Percentiles rank a stretch among this genome's conserved stretches.
Evolutionary conservation across 768 basidiomycete species (phyloP).

Genomic region (Suillus subalutaceus): DNA sequence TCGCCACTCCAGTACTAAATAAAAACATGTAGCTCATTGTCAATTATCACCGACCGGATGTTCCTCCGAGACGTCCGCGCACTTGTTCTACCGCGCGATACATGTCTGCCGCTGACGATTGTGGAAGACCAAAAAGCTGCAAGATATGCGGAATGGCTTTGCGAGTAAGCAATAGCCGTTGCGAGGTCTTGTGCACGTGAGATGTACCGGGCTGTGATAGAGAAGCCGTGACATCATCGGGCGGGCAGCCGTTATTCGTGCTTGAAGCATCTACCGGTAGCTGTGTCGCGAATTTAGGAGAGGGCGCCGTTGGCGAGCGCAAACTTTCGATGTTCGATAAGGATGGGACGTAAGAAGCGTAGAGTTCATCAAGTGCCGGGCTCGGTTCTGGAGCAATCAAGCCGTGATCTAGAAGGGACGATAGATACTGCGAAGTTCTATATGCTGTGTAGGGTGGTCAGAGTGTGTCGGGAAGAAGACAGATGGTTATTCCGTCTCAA

Average conservation of each 20-base stretch:
- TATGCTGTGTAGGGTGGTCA: slow-evolving; percentile 47
- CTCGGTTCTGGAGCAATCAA: slow-evolving; percentile 60
- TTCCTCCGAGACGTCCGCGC: slow-evolving; percentile 30
- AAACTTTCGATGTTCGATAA: slow-evolving; percentile 14
- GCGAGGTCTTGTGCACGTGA: slow-evolving; percentile 14
- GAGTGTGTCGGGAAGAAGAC: neutral
- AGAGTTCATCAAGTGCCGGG: slow-evolving; percentile 58
- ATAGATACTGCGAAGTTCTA: slow-evolving; percentile 69
- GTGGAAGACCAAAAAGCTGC: slow-evolving; percentile 46
- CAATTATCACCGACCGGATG: slow-evolving; percentile 11
- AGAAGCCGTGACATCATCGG: neutral
- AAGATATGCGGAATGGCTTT: slow-evolving; percentile 58
- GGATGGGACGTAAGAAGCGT: slow-evolving; percentile 37
- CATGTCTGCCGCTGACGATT: slow-evolving; percentile 50
- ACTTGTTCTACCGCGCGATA: slow-evolving; percentile 69
- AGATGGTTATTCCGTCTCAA: slow-evolving; percentile 1
- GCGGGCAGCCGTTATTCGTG: neutral
- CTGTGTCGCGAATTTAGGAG: slow-evolving; percentile 8
- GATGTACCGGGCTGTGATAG: slow-evolving; percentile 10
- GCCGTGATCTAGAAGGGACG: slow-evolving; percentile 56
- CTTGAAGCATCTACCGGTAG: neutral
- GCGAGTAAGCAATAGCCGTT: slow-evolving; percentile 49
- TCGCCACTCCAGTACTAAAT: neutral
- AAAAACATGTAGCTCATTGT: neutral
- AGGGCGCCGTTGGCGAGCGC: slow-evolving; percentile 13